Base-by-base conservation (phyloP, 805 yeast species). In the Ogataea paraovalis region DNA sequence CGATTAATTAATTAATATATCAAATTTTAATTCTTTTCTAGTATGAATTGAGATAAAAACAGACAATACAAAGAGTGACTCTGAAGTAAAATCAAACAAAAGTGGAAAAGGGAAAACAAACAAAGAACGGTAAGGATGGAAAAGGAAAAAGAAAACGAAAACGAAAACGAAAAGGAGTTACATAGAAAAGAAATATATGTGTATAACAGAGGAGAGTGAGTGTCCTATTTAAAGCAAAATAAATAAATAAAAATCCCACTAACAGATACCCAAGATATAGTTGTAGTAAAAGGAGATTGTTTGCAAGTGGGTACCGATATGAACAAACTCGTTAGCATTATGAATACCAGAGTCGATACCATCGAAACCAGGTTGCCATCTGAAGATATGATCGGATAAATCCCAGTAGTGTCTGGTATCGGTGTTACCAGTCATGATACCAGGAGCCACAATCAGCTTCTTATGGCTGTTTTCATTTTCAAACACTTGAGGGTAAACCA, bases 371-470 rank as follows among this genome's bases (percentile, higher is more conserved):
- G 86, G 83, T 37, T 73, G 69, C 61, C 73, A 80, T 55, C 87
- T 72, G 68, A 71, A 81, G 47, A 81, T 79, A 59, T 79, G 72
- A 45, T 65, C 67, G 14, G 83, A 71, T 57, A 82, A 67, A 44
- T 70, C 62, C 82, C 83, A 79, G 61, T 82, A 82, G 54, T 75
- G 68, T 52, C 73, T 72, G 12, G 86, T 80, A 61, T 82, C 87
- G 2, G 87, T 82, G 60, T 82, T 81, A 7, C 79, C 85, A 7
- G 83, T 68, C 67, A 76, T 72, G 21, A 79, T 59, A 16, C 71
- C 69, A 16, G 85, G 83, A 0, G 82, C 64, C 16, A 73, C 66
- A 44, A 25, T 2, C 48, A 51, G 5, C 9, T 25, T 25, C 28
- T 25, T 25, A 10, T 46, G 47, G 13, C 45, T 39, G n/a, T 28